A percentile compares a stretch with the other conserved stretches of the same genome.
Conservation (phyloP, 345 rosid genomes). For the Turritis glabra region DNA sequence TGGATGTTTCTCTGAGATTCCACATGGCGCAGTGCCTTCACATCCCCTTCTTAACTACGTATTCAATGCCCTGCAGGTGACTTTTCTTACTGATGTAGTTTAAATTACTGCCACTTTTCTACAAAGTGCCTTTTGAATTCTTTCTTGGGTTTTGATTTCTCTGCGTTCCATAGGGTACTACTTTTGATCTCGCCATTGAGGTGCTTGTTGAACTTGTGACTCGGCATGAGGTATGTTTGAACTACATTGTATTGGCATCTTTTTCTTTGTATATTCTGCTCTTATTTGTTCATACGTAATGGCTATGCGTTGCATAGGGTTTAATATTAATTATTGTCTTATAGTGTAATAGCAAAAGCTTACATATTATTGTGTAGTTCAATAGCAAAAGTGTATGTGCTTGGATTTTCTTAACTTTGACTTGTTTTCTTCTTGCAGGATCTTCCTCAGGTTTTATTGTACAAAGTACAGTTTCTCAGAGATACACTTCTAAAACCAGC, state of each 20-base stretch:
- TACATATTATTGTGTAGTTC: neutral
- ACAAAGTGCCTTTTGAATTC: neutral
- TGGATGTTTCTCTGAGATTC: slow-evolving; percentile 94
- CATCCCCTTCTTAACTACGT: slow-evolving; percentile 87
- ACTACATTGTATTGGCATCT: neutral
- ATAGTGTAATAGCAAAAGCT: neutral
- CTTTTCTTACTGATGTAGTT: slow-evolving; percentile 1
- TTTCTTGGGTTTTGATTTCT: slow-evolving; percentile 21
- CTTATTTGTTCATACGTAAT: neutral
- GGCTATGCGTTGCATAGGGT: neutral
- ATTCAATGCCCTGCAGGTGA: slow-evolving; percentile 79
- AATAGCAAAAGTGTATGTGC: neutral
- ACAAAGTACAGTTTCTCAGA: slow-evolving; percentile 74
- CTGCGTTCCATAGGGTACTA: slow-evolving; percentile 54
- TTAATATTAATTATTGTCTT: neutral
- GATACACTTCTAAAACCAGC: slow-evolving; percentile 81
- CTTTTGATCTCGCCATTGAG: slow-evolving; percentile 88
- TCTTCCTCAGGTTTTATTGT: slow-evolving; percentile 78
- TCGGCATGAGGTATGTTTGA: slow-evolving; percentile 69
- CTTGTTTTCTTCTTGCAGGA: slow-evolving; percentile 57
- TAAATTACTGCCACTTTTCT: slow-evolving; percentile 5
- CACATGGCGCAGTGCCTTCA: slow-evolving; percentile 63
- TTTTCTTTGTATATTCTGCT: neutral
- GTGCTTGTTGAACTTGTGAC: slow-evolving; percentile 90
- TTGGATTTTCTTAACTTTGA: neutral